Percentiles rank a stretch among this genome's conserved stretches.
Conservation (phyloP, 495 filamentous ascomycete species). For the Rostrohypoxylon terebratum region DNA sequence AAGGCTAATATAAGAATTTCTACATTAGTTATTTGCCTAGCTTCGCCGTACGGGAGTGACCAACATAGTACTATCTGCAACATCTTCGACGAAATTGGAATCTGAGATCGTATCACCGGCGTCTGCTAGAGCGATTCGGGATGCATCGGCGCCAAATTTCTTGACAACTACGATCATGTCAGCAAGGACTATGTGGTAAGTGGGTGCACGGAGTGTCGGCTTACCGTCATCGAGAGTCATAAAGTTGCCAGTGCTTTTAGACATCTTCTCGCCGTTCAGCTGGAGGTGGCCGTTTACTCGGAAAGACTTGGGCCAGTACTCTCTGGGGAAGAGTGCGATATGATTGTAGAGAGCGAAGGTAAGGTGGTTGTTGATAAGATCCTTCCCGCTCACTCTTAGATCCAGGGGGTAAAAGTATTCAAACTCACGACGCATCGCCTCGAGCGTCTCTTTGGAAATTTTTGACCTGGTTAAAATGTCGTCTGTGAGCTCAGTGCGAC, state of each 20-base stretch:
- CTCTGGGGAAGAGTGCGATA: conserved; percentile 83
- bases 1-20: conserved; percentile 53
- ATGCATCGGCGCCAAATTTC: conserved; percentile 95
- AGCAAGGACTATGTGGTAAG: not conserved
- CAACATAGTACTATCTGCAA: conserved; percentile 85
- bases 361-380: conserved; percentile 86
- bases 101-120: conserved; percentile 94
- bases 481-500: conserved; percentile 69
- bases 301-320: conserved; percentile 87
- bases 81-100: conserved; percentile 96
- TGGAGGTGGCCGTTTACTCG: conserved; percentile 92
- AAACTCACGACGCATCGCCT: conserved; percentile 87
- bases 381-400: conserved; percentile 84
- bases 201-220: not conserved
- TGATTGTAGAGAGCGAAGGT: conserved; percentile 98
- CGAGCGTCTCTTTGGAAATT: conserved; percentile 76
- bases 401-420: conserved; percentile 98
- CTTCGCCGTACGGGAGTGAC: not conserved
- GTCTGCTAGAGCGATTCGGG: conserved; percentile 91
- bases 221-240: conserved; percentile 80
- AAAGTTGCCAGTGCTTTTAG: conserved; percentile 95
- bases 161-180: conserved; percentile 64
- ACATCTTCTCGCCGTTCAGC: conserved; percentile 97
- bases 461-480: conserved; percentile 68
- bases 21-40: conserved; percentile 1